phyloP scores from a whole-genome alignment of 371 early-diverging fungal genomes.

The Apophysomyces elegans region DNA sequence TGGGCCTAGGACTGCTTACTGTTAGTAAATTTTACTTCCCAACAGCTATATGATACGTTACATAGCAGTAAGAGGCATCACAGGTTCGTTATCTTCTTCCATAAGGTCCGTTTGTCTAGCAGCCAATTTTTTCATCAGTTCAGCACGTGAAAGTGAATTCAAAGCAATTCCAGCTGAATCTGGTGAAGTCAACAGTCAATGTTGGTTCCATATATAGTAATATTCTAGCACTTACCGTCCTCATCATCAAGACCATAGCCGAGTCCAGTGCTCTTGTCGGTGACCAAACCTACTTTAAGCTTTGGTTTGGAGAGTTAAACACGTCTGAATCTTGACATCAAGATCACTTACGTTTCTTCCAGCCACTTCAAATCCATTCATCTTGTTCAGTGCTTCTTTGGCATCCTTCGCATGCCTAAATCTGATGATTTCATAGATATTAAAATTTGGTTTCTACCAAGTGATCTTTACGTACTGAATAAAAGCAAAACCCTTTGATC shows the following conservation, averaged over 20 bases:
- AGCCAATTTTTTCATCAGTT: constrained; percentile 87
- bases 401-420: constrained; percentile 79
- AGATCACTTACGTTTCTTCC: constrained; percentile 64
- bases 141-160: constrained; percentile 78
- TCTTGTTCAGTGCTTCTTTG: constrained; percentile 78
- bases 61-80: constrained; percentile 3
- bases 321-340: constrained; percentile 2
- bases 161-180: constrained; percentile 74
- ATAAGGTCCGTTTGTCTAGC: constrained; percentile 42
- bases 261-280: constrained; percentile 60
- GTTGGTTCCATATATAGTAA: not conserved
- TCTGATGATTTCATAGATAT: constrained; percentile 34
- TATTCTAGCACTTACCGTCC: constrained; percentile 37
- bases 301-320: constrained; percentile 27
- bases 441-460: not conserved
- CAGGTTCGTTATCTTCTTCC: constrained; percentile 18
- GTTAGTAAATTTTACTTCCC: constrained; percentile 12
- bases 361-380: constrained; percentile 87
- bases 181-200: constrained; percentile 15
- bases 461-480: constrained; percentile 64
- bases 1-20: constrained; percentile 38
- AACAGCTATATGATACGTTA: constrained; percentile 1
- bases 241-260: constrained; percentile 58
- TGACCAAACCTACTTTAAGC: constrained; percentile 84
- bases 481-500: constrained; percentile 88